These are phyloP conservation scores for Pseudozyma hubeiensis DNA, from an alignment of 1,284 basidiomycete species.

Conservation along the genomic window DNA sequence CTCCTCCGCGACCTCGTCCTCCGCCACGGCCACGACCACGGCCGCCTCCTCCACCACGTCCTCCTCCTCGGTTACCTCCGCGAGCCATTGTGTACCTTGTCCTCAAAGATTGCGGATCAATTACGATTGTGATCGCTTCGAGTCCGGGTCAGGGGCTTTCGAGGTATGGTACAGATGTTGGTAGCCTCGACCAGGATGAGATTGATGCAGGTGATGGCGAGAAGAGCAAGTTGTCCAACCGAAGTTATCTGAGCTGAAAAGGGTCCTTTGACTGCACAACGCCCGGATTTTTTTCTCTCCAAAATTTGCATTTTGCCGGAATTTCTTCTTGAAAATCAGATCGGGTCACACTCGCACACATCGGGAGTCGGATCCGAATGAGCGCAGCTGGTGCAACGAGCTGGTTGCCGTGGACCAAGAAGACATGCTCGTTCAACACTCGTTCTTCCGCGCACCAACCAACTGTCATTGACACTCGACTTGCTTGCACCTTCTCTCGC, in stretches of 20 bases:
- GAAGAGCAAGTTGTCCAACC: neutral
- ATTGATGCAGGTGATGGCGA: slow-evolving; percentile 24
- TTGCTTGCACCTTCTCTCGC: neutral
- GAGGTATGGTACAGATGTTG: slow-evolving; percentile 6
- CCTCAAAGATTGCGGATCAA: neutral
- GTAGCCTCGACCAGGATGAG: slow-evolving; percentile 13
- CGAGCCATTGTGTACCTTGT: slow-evolving; percentile 30
- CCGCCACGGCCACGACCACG: slow-evolving; percentile 43
- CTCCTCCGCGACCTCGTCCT: slow-evolving; percentile 33
- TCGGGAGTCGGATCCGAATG: slow-evolving; percentile 10
- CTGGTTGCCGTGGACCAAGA: no score
- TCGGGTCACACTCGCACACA: neutral
- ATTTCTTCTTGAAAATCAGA: slow-evolving; percentile 6
- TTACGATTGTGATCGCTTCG: neutral
- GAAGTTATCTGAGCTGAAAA: neutral
- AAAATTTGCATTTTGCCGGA: slow-evolving; percentile 7
- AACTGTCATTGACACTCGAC: neutral
- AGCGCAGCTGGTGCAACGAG: neutral
- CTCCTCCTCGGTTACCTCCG: slow-evolving; percentile 39
- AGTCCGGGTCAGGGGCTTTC: neutral
- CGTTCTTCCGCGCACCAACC: neutral
- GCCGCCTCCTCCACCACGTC: slow-evolving; percentile 38
- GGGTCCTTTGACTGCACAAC: slow-evolving; percentile 10
- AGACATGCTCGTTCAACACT: no score
- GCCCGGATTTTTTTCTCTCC: neutral